Conservation (phyloP, 2,329 filamentous ascomycete species). For the Didymella lethalis region DNA sequence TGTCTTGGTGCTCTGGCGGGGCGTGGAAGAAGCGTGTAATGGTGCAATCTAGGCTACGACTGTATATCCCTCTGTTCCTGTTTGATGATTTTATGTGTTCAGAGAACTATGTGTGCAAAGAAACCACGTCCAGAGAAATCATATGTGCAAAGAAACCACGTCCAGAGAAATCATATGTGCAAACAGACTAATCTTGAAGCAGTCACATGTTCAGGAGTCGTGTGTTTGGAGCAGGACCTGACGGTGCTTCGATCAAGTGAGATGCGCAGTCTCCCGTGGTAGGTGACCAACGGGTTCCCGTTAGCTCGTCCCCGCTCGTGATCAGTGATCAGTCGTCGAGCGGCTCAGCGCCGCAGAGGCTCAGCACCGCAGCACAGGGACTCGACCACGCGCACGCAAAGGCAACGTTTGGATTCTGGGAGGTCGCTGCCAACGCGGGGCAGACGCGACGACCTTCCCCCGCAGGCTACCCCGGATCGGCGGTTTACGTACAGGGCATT, state of each 20-base stretch:
- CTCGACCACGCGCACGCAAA: conserved; percentile 1
- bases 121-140: too few species aligned
- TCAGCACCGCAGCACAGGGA: conserved; percentile 8
- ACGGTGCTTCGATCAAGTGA: too few species aligned
- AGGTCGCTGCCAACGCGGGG: conserved; percentile 11
- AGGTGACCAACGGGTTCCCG: not conserved
- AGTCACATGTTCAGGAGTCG: too few species aligned
- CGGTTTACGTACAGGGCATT: conserved; percentile 11
- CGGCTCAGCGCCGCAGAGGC: conserved; percentile 14
- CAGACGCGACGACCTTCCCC: conserved; percentile 20
- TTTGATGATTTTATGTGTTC: conserved; percentile 28
- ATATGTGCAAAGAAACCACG: too few species aligned
- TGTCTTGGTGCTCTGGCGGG: not conserved
- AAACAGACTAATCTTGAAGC: too few species aligned
- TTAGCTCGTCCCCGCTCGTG: conserved; percentile 10
- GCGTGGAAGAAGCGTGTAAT: conserved; percentile 16
- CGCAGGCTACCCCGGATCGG: conserved; percentile 15
- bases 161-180: too few species aligned
- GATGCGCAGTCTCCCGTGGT: not conserved
- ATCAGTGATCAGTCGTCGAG: not conserved
- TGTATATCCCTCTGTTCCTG: conserved; percentile 46
- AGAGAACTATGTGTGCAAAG: too few species aligned
- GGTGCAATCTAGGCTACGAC: conserved; percentile 29
- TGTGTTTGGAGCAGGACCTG: too few species aligned
- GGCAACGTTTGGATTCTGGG: not conserved